Evolutionary conservation across 2,329 filamentous ascomycete species (phyloP), one percentile per base, ranked within the genome.

Genomic region (Clarireedia monteithiana): DNA sequence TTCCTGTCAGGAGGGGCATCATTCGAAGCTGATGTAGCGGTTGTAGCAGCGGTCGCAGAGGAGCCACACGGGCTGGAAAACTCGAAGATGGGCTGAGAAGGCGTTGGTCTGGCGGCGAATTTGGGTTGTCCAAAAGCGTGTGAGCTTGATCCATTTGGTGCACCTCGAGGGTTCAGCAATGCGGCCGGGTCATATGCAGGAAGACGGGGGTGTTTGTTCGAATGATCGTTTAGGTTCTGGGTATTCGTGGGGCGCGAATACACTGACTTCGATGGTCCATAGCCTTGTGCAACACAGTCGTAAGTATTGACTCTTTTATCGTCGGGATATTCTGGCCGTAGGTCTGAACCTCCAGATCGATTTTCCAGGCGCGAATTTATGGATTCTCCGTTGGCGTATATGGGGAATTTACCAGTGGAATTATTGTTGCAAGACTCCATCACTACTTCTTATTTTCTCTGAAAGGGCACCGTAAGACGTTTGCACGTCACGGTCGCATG

Each of bases 121-220:
- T 50, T 63, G 53, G 36, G 27, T 26, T 38, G 52, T 20, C 47
- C 6, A 12, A 42, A 42, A 5, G 15, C 17, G 39, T 20, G 39
- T 20, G 20, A 10, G 14, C 20, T 39, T 55, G 53, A 44, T 50
- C 24, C 17, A 17, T 38, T 47, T 34, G 61, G 60, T 60, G 66
- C 68, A 49, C 65, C 68, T 63, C 70, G 72, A 5, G 75, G 75
- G 56, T 76, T 75, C 42, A 77, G 66, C 15, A 77, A 64, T 9
- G 68, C 60, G 9, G 70, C 68, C 17, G 75, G 68, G 50, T 74
- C 74, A 72, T 77, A 78, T 34, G 30, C 30, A 12, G 30, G 30
- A 34, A 34, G 30, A 34, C 30, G 30, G 30, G 30, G 10, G 30
- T 9, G 30, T 12, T 34, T 34, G 30, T 34, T 34, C 30, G 50